Conservation (phyloP, 257 asterid species). For the Solanum etuberosum region DNA sequence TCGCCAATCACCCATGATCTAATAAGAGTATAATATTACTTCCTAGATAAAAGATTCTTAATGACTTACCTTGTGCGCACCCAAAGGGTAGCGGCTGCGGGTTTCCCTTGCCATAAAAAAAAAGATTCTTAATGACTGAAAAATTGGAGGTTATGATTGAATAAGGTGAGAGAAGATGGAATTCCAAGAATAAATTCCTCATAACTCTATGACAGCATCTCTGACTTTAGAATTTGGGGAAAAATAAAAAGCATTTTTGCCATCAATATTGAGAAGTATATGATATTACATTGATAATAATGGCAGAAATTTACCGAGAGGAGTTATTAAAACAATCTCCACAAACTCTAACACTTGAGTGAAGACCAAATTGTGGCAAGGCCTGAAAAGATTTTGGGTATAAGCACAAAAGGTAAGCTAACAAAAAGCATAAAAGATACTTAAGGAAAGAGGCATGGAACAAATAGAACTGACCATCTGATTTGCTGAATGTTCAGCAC, state of each 20-base stretch:
- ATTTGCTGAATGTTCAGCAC: slow-evolving; percentile 84
- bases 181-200: neutral
- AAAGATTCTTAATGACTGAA: neutral
- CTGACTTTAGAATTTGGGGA: neutral
- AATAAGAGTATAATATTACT: neutral
- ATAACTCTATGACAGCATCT: neutral
- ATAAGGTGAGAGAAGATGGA: neutral
- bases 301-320: slow-evolving; percentile 49
- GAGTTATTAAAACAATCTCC: slow-evolving; percentile 79
- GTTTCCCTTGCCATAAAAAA: neutral
- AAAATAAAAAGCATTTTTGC: neutral
- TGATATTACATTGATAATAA: neutral
- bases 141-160: neutral
- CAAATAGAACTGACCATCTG: slow-evolving; percentile 54
- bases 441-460: neutral
- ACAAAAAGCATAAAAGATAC: neutral
- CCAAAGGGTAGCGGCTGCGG: neutral
- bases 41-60: neutral
- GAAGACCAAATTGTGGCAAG: slow-evolving; percentile 85
- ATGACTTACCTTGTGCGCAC: neutral
- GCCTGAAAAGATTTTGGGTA: slow-evolving; percentile 40
- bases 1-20: neutral
- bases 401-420: neutral
- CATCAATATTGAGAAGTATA: neutral
- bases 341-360: slow-evolving; percentile 79